Evolutionary conservation across 441 rosid species (phyloP).

Genomic region (Geranium incanum): DNA sequence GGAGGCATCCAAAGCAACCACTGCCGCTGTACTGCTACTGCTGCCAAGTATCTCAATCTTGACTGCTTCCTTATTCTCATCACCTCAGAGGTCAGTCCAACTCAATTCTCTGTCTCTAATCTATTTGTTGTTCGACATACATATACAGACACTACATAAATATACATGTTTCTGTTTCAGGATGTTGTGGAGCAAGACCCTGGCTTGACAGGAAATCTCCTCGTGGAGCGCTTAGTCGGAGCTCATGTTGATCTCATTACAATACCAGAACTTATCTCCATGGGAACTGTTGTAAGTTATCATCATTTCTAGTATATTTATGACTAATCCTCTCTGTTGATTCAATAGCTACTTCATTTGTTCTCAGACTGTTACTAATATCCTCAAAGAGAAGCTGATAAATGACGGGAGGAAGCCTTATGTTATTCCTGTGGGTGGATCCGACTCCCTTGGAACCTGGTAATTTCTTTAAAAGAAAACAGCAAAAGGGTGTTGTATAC

Average conservation of each 20-base stretch:
- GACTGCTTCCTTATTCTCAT: slow-evolving; percentile 66
- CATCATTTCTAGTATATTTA: not conserved
- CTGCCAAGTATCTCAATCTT: slow-evolving; percentile 80
- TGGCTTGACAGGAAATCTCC: slow-evolving; percentile 76
- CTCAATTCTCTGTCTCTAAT: no score
- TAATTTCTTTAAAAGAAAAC: slow-evolving; percentile 11
- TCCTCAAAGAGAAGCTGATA: slow-evolving; percentile 62
- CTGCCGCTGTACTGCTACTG: slow-evolving; percentile 89
- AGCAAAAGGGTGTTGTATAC: no score
- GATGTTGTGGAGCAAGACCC: slow-evolving; percentile 74
- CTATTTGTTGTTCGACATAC: no score
- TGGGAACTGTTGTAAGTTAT: slow-evolving; percentile 71
- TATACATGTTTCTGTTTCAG: slow-evolving; percentile 30
- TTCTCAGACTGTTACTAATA: slow-evolving; percentile 57
- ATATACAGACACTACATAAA: no score
- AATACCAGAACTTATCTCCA: slow-evolving; percentile 69
- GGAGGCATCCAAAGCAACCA: slow-evolving; percentile 96
- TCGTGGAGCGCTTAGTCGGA: slow-evolving; percentile 81
- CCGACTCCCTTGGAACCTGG: slow-evolving; percentile 92
- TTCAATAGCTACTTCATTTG: slow-evolving; percentile 9
- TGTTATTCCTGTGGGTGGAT: slow-evolving; percentile 94
- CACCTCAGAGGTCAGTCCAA: slow-evolving; percentile 56
- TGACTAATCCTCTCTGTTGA: not conserved
- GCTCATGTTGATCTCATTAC: slow-evolving; percentile 80
- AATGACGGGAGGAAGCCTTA: slow-evolving; percentile 82